These are phyloP conservation scores for Tetragonia tetragonoides DNA, from an alignment of 148 eudicot genomes.

Conservation along the genomic window DNA sequence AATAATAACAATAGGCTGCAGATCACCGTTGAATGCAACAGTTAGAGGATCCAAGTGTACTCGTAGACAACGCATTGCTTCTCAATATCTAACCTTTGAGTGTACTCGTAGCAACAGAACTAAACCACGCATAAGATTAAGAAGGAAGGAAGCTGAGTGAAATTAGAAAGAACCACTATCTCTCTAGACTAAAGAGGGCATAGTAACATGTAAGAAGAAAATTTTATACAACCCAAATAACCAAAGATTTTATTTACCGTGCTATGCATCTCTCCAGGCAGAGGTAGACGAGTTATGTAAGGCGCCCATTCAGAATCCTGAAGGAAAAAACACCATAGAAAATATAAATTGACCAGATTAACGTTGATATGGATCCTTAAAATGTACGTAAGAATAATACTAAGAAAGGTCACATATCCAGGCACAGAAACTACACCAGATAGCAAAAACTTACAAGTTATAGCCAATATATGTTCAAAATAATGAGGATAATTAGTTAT, in stretches of 20 bases:
- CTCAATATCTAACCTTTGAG: too few species aligned
- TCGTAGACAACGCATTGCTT: too few species aligned
- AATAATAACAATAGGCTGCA: too few species aligned
- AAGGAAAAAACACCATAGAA: slow-evolving; percentile 8
- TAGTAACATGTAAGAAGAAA: neutral
- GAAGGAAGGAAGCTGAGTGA: too few species aligned
- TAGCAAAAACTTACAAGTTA: neutral
- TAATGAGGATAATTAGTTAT: neutral
- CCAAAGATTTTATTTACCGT: slow-evolving; percentile 35
- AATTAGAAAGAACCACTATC: too few species aligned
- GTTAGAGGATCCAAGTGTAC: too few species aligned
- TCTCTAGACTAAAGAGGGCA: neutral
- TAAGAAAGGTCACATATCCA: neutral
- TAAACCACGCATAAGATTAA: too few species aligned
- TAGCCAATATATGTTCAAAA: neutral
- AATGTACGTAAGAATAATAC: neutral
- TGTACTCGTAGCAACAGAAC: too few species aligned
- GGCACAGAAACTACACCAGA: neutral
- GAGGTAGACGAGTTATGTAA: slow-evolving; percentile 65
- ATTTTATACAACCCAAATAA: neutral
- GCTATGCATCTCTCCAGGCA: slow-evolving; percentile 58
- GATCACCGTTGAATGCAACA: too few species aligned
- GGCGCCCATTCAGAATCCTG: slow-evolving; percentile 85
- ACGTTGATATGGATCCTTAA: neutral
- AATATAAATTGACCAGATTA: neutral